Percentiles rank a stretch among this genome's conserved stretches.
phyloP scores from a whole-genome alignment of 805 yeast species.

The Clavispora santaluciae region DNA sequence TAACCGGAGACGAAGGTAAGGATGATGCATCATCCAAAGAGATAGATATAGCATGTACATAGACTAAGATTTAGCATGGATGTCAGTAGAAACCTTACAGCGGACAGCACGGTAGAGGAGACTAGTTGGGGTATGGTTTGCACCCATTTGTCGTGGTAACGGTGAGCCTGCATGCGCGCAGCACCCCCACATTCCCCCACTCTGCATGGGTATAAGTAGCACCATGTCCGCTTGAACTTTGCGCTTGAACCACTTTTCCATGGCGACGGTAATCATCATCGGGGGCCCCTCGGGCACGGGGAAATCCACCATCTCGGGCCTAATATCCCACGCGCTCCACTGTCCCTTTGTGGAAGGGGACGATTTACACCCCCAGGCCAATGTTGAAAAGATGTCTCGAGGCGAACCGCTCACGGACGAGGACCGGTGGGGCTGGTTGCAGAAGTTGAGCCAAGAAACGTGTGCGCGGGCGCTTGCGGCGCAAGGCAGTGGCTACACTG shows the following conservation, averaged over 20 bases:
- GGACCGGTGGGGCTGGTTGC: conserved; percentile 91
- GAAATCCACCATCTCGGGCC: conserved; percentile 70
- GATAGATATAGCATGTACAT: too few species aligned
- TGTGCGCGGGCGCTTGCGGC: conserved; percentile 31
- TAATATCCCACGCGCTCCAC: conserved; percentile 40
- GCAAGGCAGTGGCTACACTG: conserved; percentile 17
- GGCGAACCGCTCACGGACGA: conserved; percentile 83
- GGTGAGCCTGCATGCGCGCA: neutral
- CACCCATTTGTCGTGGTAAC: neutral
- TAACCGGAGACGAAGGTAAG: neutral
- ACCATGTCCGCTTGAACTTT: neutral
- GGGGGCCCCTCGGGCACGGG: conserved; percentile 99
- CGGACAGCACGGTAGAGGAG: too few species aligned
- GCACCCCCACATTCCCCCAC: conserved; percentile 3
- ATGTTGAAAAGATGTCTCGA: conserved; percentile 75
- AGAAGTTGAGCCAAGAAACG: conserved; percentile 40
- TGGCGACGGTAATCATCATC: conserved; percentile 48
- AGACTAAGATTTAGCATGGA: too few species aligned
- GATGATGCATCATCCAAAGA: too few species aligned
- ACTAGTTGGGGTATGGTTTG: too few species aligned
- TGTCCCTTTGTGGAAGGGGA: conserved; percentile 84
- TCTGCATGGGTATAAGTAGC: conserved; percentile 1
- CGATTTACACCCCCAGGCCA: conserved; percentile 60
- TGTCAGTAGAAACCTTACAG: too few species aligned
- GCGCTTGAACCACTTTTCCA: neutral